Base-by-base conservation (phyloP, 176 grass and related monocot species). In the Paspalum vaginatum region DNA sequence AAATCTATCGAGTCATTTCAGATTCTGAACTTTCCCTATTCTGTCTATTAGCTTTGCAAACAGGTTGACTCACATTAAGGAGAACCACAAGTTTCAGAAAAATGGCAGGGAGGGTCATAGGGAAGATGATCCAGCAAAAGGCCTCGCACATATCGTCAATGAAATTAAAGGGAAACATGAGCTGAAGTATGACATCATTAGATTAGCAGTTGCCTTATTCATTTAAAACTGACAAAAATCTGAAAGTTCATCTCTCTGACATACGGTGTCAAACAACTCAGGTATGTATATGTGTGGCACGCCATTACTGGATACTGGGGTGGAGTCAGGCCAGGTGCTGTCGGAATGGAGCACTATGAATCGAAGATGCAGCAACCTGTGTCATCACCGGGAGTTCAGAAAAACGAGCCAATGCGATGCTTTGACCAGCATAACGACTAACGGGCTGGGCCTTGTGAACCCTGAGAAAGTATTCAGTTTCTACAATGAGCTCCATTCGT, bases 291-390 rank as follows among this genome's bases (percentile, higher is more conserved):
- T 84, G 76, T 92, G 53, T 97, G 94, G 94, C 91, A 94, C 45
- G 85, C 91, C 8, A 91, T 97, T 39, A 90, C 87, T n/a, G 94
- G 94, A 5, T 97, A 97, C 76, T 97, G 94, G 94, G 94, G 94
- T 81, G 94, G 94, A 26, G 85, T 97, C 42, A 90, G 56, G 56
- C 89, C 89, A 15, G 79, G 72, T 44, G 72, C 16, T 53, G 53
- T 32, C 50, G 87, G 70, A 51, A 91, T 97, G 91, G 87, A 90
- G 77, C 82, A 86, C 68, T 92, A 97, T 13, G 82, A 86, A 24
- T 90, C 91, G 1, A 97, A 88, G 82, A 84, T 97, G 82, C 85
- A 91, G 9, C 90, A 77, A 41, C 89, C 89, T 14, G 67, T 94
- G n/a, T 73, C 87, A 70, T 90, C 91, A 6, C 89, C 88, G 0